phyloP scores from a whole-genome alignment of 129 eudicot species.

The Smallanthus sonchifolius region DNA sequence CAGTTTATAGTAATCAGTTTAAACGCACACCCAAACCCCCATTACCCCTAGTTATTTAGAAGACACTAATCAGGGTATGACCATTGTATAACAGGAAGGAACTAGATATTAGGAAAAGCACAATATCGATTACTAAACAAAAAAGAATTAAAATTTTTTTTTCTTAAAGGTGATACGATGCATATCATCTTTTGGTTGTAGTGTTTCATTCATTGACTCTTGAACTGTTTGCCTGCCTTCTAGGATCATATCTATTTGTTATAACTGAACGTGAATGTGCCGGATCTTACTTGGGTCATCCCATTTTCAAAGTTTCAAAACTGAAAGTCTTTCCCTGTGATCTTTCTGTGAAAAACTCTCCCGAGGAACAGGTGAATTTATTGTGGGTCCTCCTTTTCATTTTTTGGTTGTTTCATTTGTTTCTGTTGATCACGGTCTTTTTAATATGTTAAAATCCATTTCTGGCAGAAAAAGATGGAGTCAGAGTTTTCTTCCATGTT shows the following conservation, averaged over 20 bases:
- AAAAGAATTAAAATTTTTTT: neutral
- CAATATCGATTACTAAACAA: neutral
- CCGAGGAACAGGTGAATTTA: slow-evolving; percentile 64
- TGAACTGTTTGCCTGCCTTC: slow-evolving; percentile 7
- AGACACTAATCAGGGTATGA: neutral
- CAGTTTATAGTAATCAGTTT: neutral
- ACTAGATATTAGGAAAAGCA: slow-evolving; percentile 2
- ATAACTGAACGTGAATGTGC: slow-evolving; percentile 74
- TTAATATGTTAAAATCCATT: neutral
- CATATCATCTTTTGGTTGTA: slow-evolving; percentile 11
- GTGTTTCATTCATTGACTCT: neutral
- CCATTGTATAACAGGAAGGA: neutral
- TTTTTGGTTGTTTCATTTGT: neutral
- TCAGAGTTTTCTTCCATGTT: slow-evolving; percentile 66
- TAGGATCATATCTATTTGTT: slow-evolving; percentile 79
- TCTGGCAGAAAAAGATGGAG: slow-evolving; percentile 84
- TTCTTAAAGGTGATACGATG: neutral
- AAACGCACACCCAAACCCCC: neutral
- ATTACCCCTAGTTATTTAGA: neutral
- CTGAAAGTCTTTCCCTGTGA: slow-evolving; percentile 82
- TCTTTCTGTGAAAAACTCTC: slow-evolving; percentile 64
- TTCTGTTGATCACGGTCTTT: neutral
- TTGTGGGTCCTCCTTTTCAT: neutral
- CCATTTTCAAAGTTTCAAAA: slow-evolving; percentile 79
- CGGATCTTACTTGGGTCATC: slow-evolving; percentile 89